Evolutionary conservation across 2,329 filamentous ascomycete genomes (phyloP), one percentile per base, ranked within the genome.

Genomic region (Helotiales sp.): DNA sequence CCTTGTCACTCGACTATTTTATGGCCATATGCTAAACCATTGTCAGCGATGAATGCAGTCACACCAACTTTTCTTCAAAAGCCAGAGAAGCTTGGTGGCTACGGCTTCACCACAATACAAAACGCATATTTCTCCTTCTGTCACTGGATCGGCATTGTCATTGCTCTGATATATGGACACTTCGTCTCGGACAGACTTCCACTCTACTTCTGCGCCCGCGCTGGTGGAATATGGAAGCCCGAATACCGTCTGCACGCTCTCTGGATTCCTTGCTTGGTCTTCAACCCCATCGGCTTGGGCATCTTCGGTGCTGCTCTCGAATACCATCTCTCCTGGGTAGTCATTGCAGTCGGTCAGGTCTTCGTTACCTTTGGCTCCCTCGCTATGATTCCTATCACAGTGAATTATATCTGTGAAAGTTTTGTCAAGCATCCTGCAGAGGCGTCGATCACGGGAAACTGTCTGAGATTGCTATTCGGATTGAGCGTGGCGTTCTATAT

Each of bases 131-230:
- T 73, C 61, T 69, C 67, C 3, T 77, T 78, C 60, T 67, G 70
- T 19, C 69, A 72, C 60, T 79, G 76, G 76, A 66, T 74, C 13
- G 75, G 74, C 12, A 69, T 76, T 29, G 60, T 74, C n/a, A 51
- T 71, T 24, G 73, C 72, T 1, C 67, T 73, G 6, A 54, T 71
- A 13, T 74, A 71, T 53, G 74, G 72, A 2, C 70, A 72, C 54
- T 67, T 70, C 29, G 61, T 76, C 25, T 74, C 72, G 48, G 74
- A 79, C 60, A 62, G 71, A 3, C 64, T 77, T 1, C 74, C 75
- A 0, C 65, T 77, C 15, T 55, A 48, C 25, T 46, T 65, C 52
- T 52, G 49, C 13, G 34, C 55, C 25, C 49, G 55, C 31, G 58
- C 31, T 36, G 55, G 51, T 52, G 63, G 57, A 36, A 57, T 63